phyloP scores from a whole-genome alignment of 495 filamentous ascomycete genomes.

The Penicillium cosmopolitanum region DNA sequence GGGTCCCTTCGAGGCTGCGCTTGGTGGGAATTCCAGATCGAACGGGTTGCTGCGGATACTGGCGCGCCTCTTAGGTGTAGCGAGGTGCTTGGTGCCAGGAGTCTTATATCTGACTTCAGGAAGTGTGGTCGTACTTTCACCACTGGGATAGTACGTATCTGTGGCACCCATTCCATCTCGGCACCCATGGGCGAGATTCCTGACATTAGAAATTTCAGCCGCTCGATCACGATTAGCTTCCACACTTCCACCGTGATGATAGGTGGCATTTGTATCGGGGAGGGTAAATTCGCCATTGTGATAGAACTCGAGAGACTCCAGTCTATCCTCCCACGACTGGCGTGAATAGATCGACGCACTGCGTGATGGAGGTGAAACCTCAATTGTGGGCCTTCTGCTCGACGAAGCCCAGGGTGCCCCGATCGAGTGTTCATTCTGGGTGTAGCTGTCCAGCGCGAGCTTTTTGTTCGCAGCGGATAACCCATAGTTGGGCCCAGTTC shows the following conservation, averaged over 20 bases:
- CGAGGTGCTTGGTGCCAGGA: slow-evolving; percentile 3
- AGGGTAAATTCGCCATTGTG: not conserved
- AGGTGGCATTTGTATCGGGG: slow-evolving; percentile 11
- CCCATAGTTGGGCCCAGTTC: not conserved
- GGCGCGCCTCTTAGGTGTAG: slow-evolving; percentile 17
- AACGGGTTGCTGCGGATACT: slow-evolving; percentile 65
- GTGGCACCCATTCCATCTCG: no score
- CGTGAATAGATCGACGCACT: slow-evolving; percentile 28
- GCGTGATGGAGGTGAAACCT: slow-evolving; percentile 18
- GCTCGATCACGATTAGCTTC: no score
- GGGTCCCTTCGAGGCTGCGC: not conserved
- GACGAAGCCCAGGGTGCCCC: no score
- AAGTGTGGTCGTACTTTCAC: slow-evolving; percentile 30
- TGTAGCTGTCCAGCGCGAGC: slow-evolving; percentile 5
- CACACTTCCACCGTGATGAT: slow-evolving; percentile 12
- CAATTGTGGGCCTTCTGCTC: slow-evolving; percentile 3
- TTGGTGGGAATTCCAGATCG: slow-evolving; percentile 59
- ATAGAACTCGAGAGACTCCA: slow-evolving; percentile 4
- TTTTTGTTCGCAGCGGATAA: slow-evolving; percentile 13
- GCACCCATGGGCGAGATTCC: no score
- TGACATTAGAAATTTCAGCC: no score
- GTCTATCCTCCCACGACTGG: slow-evolving; percentile 12
- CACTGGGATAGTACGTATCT: no score
- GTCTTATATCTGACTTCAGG: slow-evolving; percentile 1
- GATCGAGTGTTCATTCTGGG: no score